These are phyloP conservation scores for Erodium trifolium DNA, from an alignment of 441 rosid species.

Conservation along the genomic window DNA sequence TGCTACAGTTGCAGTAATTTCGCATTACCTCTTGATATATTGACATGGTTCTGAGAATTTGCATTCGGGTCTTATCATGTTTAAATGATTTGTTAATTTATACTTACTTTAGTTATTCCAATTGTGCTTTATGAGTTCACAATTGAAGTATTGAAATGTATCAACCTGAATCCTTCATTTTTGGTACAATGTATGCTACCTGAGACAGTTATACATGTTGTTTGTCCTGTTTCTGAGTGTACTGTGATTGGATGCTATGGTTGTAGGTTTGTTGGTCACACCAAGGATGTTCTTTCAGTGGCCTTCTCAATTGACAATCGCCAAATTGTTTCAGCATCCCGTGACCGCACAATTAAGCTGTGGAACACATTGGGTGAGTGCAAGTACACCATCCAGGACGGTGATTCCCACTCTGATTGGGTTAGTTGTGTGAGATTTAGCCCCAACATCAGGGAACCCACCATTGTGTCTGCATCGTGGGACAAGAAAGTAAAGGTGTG, in stretches of 20 bases:
- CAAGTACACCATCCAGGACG: constrained; percentile 78
- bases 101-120: no score
- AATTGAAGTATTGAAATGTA: no score
- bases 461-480: constrained; percentile 79
- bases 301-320: constrained; percentile 95
- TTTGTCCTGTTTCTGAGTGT: neutral
- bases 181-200: neutral
- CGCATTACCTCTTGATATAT: no score
- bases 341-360: constrained; percentile 72
- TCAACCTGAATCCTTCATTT: no score
- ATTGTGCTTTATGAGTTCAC: no score
- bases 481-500: constrained; percentile 84
- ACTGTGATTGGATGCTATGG: neutral
- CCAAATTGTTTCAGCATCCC: constrained; percentile 94
- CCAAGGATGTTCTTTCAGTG: constrained; percentile 33
- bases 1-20: no score
- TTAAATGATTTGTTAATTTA: no score
- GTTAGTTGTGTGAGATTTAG: constrained; percentile 88
- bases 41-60: no score
- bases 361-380: constrained; percentile 94
- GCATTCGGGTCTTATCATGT: no score
- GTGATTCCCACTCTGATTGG: constrained; percentile 73
- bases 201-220: neutral
- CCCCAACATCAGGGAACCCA: constrained; percentile 67
- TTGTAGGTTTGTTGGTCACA: constrained; percentile 20